Conservation (phyloP, 2,329 filamentous ascomycete species). For the Fusarium piperis region DNA sequence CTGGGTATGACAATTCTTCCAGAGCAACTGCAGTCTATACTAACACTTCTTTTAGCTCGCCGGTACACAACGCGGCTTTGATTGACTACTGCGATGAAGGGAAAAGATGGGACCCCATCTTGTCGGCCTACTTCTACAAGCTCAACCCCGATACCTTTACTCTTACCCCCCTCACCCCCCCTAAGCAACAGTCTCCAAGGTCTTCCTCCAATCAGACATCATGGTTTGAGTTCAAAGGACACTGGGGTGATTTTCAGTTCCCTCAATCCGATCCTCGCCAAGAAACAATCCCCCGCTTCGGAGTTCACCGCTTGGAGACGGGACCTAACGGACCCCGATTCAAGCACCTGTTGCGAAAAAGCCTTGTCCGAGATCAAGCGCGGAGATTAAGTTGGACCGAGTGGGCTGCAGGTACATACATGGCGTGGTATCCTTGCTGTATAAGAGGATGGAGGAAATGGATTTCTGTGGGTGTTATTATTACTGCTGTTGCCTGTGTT, state of each 20-base stretch:
- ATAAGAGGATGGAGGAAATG: constrained; percentile 47
- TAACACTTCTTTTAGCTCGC: constrained; percentile 35
- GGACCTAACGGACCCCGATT: constrained; percentile 46
- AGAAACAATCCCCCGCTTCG: constrained; percentile 43
- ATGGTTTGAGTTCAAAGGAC: constrained; percentile 47
- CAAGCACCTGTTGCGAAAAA: constrained; percentile 48
- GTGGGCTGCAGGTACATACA: constrained; percentile 40
- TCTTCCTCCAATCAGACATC: constrained; percentile 44
- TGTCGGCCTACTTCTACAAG: constrained; percentile 50
- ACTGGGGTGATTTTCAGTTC: constrained; percentile 48
- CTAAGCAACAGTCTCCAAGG: constrained; percentile 5
- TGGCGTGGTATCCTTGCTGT: constrained; percentile 48
- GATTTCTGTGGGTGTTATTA: constrained; percentile 35
- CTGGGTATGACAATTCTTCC: constrained; percentile 37
- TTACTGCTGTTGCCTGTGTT: constrained; percentile 8
- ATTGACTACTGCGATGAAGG: constrained; percentile 49
- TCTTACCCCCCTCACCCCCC: constrained; percentile 31
- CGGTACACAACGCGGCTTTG: constrained; percentile 46
- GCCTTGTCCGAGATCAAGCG: constrained; percentile 42
- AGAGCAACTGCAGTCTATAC: fast-evolving
- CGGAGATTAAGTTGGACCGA: constrained; percentile 41
- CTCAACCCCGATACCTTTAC: constrained; percentile 40
- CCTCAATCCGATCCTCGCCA: constrained; percentile 47
- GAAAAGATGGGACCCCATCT: constrained; percentile 47
- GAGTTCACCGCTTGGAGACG: constrained; percentile 45